Percentiles rank a stretch among this genome's conserved stretches.
Conservation (phyloP, 2,329 filamentous ascomycete genomes). For the Westerdykella ornata region DNA sequence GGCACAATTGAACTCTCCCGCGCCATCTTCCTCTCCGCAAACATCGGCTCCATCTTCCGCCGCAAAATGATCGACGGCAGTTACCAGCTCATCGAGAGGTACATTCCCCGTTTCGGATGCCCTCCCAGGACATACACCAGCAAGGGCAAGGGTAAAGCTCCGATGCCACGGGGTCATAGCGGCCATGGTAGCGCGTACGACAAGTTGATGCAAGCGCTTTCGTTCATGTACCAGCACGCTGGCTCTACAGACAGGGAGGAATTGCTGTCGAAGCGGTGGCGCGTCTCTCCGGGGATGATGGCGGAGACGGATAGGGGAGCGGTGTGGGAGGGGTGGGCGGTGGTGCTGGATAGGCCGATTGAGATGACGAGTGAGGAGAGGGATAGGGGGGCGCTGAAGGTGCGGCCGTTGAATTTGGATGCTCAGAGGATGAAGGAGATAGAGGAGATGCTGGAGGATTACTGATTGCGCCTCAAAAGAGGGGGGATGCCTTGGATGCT, state of each 20-base stretch:
- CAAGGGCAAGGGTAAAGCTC: neutral
- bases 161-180: neutral
- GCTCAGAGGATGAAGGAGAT: neutral
- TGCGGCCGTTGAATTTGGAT: neutral
- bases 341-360: conserved; percentile 14
- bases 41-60: conserved; percentile 16
- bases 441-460: neutral
- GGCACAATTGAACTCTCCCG: conserved; percentile 9
- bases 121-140: neutral
- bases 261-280: conserved; percentile 29
- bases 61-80: conserved; percentile 8
- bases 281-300: conserved; percentile 16
- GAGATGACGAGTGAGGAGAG: conserved; percentile 18
- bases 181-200: conserved; percentile 11
- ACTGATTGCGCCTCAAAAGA: too few relatives aligned
- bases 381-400: conserved; percentile 5
- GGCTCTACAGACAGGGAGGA: conserved; percentile 12
- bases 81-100: conserved; percentile 20
- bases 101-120: conserved; percentile 2
- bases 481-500: too few relatives aligned
- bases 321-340: conserved; percentile 32
- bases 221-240: conserved; percentile 9
- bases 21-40: conserved; percentile 21
- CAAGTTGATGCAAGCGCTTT: conserved; percentile 15
- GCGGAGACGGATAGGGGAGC: conserved; percentile 16